Base-by-base conservation (phyloP, 768 basidiomycete genomes). In the Boletus patriciae region DNA sequence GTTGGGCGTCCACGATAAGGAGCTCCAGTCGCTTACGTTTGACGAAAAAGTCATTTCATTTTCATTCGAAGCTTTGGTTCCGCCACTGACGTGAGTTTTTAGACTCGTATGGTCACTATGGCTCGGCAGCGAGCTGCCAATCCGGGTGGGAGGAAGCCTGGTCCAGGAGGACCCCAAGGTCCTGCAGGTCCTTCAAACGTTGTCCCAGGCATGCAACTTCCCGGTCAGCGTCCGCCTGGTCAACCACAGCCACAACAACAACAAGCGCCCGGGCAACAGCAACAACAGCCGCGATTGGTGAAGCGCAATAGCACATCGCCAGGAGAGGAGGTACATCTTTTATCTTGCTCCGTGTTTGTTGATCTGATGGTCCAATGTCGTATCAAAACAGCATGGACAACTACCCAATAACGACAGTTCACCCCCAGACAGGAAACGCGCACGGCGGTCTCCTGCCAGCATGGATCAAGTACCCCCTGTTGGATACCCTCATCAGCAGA, bases 291-390 rank as follows among this genome's bases (percentile, higher is more conserved):
- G 6, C 72, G 66, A 21, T 57, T 67, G 13, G 73, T 70, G 21
- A 84, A 85, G 62, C 77, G 85, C 60, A 83, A 73, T 60, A 86
- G 83, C 66, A 85, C 82, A 12, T 84, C 84, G 7, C 85, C 85
- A 7, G 80, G 78, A 36, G 85, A 85, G 70, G 85, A 85, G 64
- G 84, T 85, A 61, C 60, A 59, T 61, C 54, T 44, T 31, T 42
- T 55, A n/a, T 57, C 40, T 52, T 47, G n/a, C 45, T 2, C 46
- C 52, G 6, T 44, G 7, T 37, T 44, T 5, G n/a, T 37, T 21
- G 25, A 51, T 59, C 49, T 60, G 37, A 61, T 50, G 21, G 16
- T 42, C 19, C 34, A 11, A 40, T 49, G 38, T 10, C 43, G 38
- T 41, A 18, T 29, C 23, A 46, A 43, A 37, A 41, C 60, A 81